phyloP scores from a whole-genome alignment of 2,329 filamentous ascomycete genomes.

The Apiospora saccharicola region DNA sequence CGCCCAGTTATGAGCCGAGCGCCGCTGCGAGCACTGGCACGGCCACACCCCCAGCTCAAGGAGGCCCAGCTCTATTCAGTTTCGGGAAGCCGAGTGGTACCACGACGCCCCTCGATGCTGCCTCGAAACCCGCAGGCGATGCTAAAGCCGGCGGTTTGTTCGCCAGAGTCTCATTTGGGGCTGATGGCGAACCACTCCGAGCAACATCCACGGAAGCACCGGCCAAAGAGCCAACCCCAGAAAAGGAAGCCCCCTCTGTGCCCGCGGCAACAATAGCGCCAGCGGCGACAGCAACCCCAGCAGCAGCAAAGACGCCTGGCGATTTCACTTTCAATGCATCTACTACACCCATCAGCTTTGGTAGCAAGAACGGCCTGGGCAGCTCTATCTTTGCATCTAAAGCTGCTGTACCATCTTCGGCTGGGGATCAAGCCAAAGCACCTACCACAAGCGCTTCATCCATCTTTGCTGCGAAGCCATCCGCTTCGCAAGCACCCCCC shows the following conservation, averaged over 20 bases:
- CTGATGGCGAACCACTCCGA: conserved; percentile 43
- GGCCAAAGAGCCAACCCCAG: conserved; percentile 27
- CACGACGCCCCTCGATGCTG: conserved; percentile 34
- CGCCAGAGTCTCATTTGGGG: conserved; percentile 41
- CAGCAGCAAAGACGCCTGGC: conserved; percentile 41
- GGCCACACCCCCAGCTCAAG: conserved; percentile 49
- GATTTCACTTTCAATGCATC: conserved; percentile 43
- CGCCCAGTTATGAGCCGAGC: conserved; percentile 53
- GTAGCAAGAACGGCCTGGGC: conserved; percentile 18
- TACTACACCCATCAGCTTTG: conserved; percentile 42
- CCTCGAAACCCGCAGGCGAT: conserved; percentile 32
- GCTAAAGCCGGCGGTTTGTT: conserved; percentile 42
- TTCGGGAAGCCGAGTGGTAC: conserved; percentile 38
- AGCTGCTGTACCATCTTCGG: conserved; percentile 33
- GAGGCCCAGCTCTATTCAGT: conserved; percentile 42
- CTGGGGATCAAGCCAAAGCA: not conserved
- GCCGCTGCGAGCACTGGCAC: conserved; percentile 50
- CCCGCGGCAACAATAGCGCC: conserved; percentile 29
- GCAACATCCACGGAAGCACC: conserved; percentile 34
- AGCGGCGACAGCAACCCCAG: conserved; percentile 29
- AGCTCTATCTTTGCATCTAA: conserved; percentile 45
- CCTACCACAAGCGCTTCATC: conserved; percentile 27
- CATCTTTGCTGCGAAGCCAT: conserved; percentile 45
- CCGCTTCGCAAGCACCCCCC: conserved; percentile 31
- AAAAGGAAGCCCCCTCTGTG: conserved; percentile 29